These are phyloP conservation scores for Dryadomyces sulphureus DNA, from an alignment of 2,329 filamentous ascomycete species.

Conservation along the genomic window DNA sequence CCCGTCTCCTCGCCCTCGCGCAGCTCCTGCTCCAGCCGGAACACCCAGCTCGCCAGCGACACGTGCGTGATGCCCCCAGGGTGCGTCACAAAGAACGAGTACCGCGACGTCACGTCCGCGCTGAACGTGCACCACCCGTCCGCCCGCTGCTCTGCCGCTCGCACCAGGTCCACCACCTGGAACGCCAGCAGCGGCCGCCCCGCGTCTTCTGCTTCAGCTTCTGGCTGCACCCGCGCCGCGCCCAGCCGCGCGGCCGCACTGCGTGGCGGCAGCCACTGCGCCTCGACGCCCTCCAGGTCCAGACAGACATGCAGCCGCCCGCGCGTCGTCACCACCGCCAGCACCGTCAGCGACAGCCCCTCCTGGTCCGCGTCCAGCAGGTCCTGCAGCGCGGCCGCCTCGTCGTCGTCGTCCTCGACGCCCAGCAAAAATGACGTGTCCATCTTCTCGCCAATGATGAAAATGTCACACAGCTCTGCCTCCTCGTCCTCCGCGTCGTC, in stretches of 20 bases:
- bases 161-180: conserved; percentile 47
- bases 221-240: no score
- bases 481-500: conserved; percentile 38
- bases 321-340: conserved; percentile 46
- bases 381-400: conserved; percentile 14
- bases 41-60: conserved; percentile 48
- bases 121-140: conserved; percentile 51
- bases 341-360: conserved; percentile 42
- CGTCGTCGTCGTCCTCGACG: conserved; percentile 48
- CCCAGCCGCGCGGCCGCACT: no score
- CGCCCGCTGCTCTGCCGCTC: conserved; percentile 35
- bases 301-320: conserved; percentile 47
- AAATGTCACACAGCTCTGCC: conserved; percentile 45
- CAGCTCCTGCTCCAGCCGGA: conserved; percentile 47
- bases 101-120: conserved; percentile 43
- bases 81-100: conserved; percentile 48
- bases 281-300: conserved; percentile 46
- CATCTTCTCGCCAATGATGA: conserved; percentile 47
- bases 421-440: conserved; percentile 45
- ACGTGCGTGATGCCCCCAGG: conserved; percentile 44
- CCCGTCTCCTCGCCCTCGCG: conserved; percentile 39
- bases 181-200: conserved; percentile 41
- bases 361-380: conserved; percentile 37
- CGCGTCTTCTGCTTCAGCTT: conserved; percentile 5
- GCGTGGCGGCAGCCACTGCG: conserved; percentile 49